phyloP scores from a whole-genome alignment of 306 rosid genomes.

The Sesbania bispinosa region DNA sequence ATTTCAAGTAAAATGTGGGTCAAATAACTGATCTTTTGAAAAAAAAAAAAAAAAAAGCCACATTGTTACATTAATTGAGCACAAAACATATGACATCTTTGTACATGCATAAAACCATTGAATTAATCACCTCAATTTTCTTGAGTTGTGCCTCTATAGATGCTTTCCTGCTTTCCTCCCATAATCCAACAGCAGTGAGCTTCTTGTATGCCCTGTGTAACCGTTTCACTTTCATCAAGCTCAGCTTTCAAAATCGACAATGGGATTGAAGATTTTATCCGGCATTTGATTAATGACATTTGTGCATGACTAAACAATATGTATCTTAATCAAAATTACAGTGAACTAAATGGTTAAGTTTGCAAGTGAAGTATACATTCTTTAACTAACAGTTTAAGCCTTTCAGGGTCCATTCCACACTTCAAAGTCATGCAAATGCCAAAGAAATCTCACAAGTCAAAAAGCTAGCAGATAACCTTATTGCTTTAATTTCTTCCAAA shows the following conservation, averaged over 20 bases:
- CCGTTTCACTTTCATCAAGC: neutral
- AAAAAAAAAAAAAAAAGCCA: neutral
- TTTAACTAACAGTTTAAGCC: too few species aligned
- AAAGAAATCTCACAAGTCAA: neutral
- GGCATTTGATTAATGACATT: neutral
- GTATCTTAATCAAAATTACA: neutral
- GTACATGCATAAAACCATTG: neutral
- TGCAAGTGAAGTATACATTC: neutral
- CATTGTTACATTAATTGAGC: neutral
- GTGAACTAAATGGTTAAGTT: neutral
- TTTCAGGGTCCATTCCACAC: neutral
- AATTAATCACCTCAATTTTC: constrained; percentile 59
- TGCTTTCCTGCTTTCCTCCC: constrained; percentile 67
- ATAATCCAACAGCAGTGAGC: constrained; percentile 50
- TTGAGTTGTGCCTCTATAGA: constrained; percentile 57
- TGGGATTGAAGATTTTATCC: neutral
- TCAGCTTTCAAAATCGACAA: neutral
- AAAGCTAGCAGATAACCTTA: too few species aligned
- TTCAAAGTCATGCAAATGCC: neutral
- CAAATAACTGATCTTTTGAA: neutral
- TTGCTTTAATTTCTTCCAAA: too few species aligned
- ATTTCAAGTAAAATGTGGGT: neutral
- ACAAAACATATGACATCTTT: neutral
- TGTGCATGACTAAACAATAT: neutral
- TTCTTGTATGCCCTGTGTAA: constrained; percentile 63